phyloP scores from a whole-genome alignment of 257 asterid genomes.

The Solanum verrucosum region DNA sequence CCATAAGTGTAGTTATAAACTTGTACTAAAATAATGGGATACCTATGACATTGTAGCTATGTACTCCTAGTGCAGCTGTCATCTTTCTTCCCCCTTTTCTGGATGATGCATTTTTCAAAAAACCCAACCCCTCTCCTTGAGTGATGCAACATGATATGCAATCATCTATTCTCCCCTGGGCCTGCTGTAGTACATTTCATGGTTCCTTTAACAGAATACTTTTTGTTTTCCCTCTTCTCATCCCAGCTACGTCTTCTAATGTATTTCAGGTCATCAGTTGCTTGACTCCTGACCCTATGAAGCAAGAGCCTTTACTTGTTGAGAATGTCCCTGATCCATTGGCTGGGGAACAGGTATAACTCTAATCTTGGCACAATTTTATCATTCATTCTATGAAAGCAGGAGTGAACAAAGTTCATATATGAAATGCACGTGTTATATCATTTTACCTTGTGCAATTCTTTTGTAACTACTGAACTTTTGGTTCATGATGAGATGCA shows the following conservation, averaged over 20 bases:
- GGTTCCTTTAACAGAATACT: background rate
- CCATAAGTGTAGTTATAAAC: background rate
- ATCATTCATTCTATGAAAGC: background rate
- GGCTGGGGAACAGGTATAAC: slow-evolving; percentile 93
- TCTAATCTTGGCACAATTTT: background rate
- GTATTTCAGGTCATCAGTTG: slow-evolving; percentile 56
- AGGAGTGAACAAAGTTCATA: background rate
- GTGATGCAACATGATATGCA: background rate
- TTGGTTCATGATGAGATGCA: background rate
- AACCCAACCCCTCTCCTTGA: background rate
- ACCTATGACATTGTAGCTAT: background rate
- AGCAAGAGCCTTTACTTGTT: slow-evolving; percentile 69
- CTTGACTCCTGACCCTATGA: slow-evolving; percentile 81
- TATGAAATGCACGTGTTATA: background rate
- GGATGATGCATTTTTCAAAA: background rate
- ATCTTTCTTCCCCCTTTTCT: background rate
- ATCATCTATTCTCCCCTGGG: background rate
- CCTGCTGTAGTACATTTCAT: background rate
- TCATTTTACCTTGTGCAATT: background rate
- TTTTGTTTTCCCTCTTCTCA: background rate
- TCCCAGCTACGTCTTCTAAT: slow-evolving; percentile 1
- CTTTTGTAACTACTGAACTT: background rate
- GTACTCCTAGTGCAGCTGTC: background rate
- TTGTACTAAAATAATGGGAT: background rate
- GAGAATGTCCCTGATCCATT: slow-evolving; percentile 77